phyloP scores from a whole-genome alignment of 495 filamentous ascomycete genomes.

The Bacidia gigantensis region DNA sequence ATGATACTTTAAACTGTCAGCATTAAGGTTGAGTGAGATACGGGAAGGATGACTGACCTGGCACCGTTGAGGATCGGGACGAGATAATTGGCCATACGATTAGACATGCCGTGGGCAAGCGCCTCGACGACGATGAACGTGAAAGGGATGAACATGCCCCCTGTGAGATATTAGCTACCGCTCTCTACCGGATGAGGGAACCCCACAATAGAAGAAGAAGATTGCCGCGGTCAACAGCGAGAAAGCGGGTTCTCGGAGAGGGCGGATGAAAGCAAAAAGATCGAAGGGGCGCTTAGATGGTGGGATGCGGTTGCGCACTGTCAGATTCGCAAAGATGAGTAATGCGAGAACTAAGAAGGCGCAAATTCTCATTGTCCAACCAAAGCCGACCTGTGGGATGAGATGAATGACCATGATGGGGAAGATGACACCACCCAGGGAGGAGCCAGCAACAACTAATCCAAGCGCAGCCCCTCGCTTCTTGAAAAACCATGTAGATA shows the following conservation, averaged over 20 bases:
- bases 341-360: slow-evolving; percentile 40
- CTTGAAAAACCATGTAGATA: slow-evolving; percentile 13
- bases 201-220: slow-evolving; percentile 26
- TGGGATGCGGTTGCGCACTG: slow-evolving; percentile 43
- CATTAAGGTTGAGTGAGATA: slow-evolving; percentile 18
- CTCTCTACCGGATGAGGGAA: slow-evolving; percentile 3
- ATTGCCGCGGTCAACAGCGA: slow-evolving; percentile 34
- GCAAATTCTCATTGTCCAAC: slow-evolving; percentile 36
- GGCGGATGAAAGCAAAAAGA: slow-evolving; percentile 24
- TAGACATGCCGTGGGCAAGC: slow-evolving; percentile 23
- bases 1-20: slow-evolving; percentile 14
- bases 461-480: slow-evolving; percentile 15
- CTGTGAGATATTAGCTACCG: neutral
- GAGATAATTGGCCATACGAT: slow-evolving; percentile 28
- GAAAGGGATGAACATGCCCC: slow-evolving; percentile 35
- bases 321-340: slow-evolving; percentile 43
- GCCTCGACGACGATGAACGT: slow-evolving; percentile 31
- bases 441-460: slow-evolving; percentile 15
- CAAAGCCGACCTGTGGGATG: slow-evolving; percentile 29
- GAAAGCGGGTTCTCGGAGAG: slow-evolving; percentile 43
- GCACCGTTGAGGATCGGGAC: slow-evolving; percentile 35
- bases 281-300: slow-evolving; percentile 23
- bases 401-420: slow-evolving; percentile 29
- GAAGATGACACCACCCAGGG: slow-evolving; percentile 48
- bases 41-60: slow-evolving; percentile 13